These are phyloP conservation scores for Leishmania guyanensis DNA, from an alignment of 208 protist species.

Conservation along the genomic window DNA sequence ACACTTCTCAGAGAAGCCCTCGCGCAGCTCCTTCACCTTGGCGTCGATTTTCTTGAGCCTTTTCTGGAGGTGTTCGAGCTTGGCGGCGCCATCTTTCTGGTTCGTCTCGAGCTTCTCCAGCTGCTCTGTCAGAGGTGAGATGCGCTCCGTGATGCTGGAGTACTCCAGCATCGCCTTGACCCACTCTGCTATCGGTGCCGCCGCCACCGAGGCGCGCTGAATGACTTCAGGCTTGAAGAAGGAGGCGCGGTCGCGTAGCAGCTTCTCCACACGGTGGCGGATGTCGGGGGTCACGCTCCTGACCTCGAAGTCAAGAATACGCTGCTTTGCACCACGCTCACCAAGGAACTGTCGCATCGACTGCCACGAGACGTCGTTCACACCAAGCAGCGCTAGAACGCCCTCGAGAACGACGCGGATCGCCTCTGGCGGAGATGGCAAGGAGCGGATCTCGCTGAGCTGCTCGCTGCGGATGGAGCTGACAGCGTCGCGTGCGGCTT, in stretches of 20 bases:
- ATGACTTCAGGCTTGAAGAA: conserved; percentile 96
- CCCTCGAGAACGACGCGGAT: conserved; percentile 96
- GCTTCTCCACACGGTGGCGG: conserved; percentile 80
- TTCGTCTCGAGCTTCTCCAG: conserved; percentile 83
- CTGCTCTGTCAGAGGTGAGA: conserved; percentile 85
- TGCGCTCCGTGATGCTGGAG: conserved; percentile 93
- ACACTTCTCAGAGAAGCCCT: conserved; percentile 91
- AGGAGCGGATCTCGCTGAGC: conserved; percentile 95
- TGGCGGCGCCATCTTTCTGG: conserved; percentile 74
- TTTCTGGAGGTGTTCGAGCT: conserved; percentile 76
- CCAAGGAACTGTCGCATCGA: conserved; percentile 96
- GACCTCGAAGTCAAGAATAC: conserved; percentile 97
- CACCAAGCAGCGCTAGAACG: conserved; percentile 96
- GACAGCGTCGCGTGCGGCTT: conserved; percentile 94
- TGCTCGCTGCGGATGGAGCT: conserved; percentile 92
- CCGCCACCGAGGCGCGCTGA: conserved; percentile 90
- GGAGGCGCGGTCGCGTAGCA: conserved; percentile 83
- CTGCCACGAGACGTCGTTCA: conserved; percentile 95
- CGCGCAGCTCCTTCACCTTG: conserved; percentile 74
- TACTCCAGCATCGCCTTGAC: conserved; percentile 97
- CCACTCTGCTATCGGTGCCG: conserved; percentile 97
- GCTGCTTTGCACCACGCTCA: conserved; percentile 91
- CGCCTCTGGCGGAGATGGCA: conserved; percentile 94
- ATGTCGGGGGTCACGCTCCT: conserved; percentile 85
- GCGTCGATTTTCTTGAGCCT: conserved; percentile 91